Conservation (phyloP, 2,329 filamentous ascomycete species). For the Cladosporium colombiae region DNA sequence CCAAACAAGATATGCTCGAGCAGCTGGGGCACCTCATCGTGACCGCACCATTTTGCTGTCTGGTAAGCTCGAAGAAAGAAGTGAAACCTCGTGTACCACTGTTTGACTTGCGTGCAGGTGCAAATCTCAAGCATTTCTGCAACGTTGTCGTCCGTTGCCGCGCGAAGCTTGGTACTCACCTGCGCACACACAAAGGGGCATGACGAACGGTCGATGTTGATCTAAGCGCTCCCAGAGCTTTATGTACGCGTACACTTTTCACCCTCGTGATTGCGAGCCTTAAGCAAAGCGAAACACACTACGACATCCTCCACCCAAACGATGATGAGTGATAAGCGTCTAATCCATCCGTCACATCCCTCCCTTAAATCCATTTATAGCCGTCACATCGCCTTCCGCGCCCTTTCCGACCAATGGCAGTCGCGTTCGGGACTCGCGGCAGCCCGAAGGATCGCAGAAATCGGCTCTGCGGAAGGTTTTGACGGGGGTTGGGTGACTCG, state of each 20-base stretch:
- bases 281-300: background rate
- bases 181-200: background rate
- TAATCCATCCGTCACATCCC: constrained; percentile 5
- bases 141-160: background rate
- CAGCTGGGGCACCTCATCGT: background rate
- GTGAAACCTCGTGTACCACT: background rate
- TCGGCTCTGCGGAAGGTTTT: background rate
- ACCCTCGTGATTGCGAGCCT: background rate
- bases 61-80: background rate
- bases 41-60: background rate
- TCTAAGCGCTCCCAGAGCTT: background rate
- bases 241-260: background rate
- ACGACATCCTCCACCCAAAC: background rate
- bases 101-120: background rate
- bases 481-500: background rate
- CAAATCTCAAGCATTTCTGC: background rate
- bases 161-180: background rate
- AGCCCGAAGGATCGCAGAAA: background rate
- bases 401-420: background rate
- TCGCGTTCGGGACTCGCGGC: background rate
- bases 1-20: background rate
- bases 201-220: background rate
- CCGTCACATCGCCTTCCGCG: background rate
- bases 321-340: background rate
- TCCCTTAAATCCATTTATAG: background rate